Conservation (phyloP, 495 filamentous ascomycete species). For the Penicillium cinerascens region DNA sequence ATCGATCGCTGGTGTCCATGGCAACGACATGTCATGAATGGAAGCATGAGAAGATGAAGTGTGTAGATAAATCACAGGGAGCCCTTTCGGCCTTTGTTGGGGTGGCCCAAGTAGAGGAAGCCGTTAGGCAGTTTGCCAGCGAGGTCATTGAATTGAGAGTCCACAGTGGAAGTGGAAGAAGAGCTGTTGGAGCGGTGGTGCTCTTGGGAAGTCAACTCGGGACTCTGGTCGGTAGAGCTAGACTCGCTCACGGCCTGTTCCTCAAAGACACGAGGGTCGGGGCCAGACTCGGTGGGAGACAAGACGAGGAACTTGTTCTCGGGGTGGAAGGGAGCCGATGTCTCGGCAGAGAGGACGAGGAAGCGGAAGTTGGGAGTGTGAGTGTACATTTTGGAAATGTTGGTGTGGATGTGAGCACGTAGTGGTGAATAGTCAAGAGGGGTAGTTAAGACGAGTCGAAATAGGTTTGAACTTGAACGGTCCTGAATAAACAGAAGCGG, state of each 20-base stretch:
- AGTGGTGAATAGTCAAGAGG: not conserved
- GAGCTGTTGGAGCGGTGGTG: slow-evolving; percentile 24
- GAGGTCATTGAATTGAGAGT: slow-evolving; percentile 14
- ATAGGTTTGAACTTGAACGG: not conserved
- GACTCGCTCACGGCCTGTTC: slow-evolving; percentile 23
- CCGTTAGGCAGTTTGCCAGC: slow-evolving; percentile 21
- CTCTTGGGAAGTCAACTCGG: slow-evolving; percentile 1
- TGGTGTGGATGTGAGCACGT: not conserved
- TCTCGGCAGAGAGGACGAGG: slow-evolving; percentile 31
- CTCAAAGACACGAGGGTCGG: slow-evolving; percentile 22
- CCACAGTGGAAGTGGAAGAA: slow-evolving; percentile 21
- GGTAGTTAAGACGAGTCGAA: not conserved
- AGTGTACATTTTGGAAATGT: slow-evolving; percentile 35
- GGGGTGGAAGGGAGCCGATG: slow-evolving; percentile 18
- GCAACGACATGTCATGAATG: slow-evolving; percentile 12
- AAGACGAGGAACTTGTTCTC: slow-evolving; percentile 33
- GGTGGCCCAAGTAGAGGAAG: slow-evolving; percentile 34
- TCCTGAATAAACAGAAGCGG: slow-evolving; percentile 3
- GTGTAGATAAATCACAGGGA: slow-evolving; percentile 6
- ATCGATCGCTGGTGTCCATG: slow-evolving; percentile 13
- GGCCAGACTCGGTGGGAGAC: slow-evolving; percentile 37
- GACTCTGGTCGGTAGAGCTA: slow-evolving; percentile 6
- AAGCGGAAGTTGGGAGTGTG: slow-evolving; percentile 34
- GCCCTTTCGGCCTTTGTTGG: slow-evolving; percentile 12
- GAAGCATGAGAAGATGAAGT: slow-evolving; percentile 14